Base-by-base conservation (phyloP, 495 filamentous ascomycete genomes). In the Halenospora varia region DNA sequence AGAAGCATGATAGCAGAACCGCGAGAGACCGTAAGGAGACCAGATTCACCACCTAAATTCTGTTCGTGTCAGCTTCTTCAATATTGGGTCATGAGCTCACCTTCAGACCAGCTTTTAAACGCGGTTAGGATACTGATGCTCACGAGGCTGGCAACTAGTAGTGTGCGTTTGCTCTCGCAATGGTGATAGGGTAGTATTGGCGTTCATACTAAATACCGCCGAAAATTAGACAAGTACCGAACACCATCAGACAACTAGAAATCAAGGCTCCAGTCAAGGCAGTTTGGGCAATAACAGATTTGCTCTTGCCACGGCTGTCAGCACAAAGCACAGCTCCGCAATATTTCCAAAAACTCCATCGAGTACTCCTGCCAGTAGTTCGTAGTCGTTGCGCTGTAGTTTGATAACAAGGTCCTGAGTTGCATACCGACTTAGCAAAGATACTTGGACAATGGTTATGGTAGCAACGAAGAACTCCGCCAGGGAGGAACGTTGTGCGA, bases 241-340 rank as follows among this genome's bases (percentile, higher is more conserved):
- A 35, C 13, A 35, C 13, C 29, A 35, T 35, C 26, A 54, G 51
- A 54, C 29, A 54, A 54, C 35, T 54, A 54, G 51, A 54, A 54
- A 54, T 54, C 26, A 54, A 54, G 42, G 51, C 1, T 54, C 51
- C 17, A 54, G 51, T 54, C 29, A 54, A 54, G 29, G 10, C 26
- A 54, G 26, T 54, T 54, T 54, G 29, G 11, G 26, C 29, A 54
- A 54, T 54, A 54, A 54, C 20, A 54, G 51, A 4, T 54, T 54
- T 17, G 26, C 26, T 6, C 13, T 54, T 54, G 29, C 2, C 20
- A 54, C 26, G 26, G 19, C 51, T 54, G 25, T 54, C 26, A 54
- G 26, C 29, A 53, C 25, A 53, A 53, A 53, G 51, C 29, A 53
- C 26, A 53, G 26, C 29, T 53, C 51, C 19, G 51, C 23, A 54